Evolutionary conservation across 2,329 filamentous ascomycete species (phyloP).

Genomic region (Calonectria pauciramosa): DNA sequence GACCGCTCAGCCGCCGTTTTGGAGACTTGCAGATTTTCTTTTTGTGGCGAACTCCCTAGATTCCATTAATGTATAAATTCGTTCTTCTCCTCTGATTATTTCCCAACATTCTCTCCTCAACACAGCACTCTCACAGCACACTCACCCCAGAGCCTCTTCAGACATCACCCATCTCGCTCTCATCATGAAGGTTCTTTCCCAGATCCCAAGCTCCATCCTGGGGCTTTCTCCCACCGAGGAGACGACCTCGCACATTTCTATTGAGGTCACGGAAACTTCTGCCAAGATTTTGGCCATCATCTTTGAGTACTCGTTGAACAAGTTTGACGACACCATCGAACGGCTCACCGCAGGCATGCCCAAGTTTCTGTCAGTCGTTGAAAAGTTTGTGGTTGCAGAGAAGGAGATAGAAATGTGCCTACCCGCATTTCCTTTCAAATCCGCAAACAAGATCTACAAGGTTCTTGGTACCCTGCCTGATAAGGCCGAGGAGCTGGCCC

Average conservation of each 20-base stretch:
- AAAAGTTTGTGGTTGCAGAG: conserved; percentile 36
- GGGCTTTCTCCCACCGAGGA: background rate
- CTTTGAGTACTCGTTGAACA: conserved; percentile 44
- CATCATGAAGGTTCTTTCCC: background rate
- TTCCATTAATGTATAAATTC: background rate
- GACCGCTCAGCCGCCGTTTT: background rate
- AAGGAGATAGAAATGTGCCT: conserved; percentile 42
- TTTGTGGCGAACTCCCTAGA: background rate
- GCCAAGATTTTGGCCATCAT: conserved; percentile 42
- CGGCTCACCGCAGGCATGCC: conserved; percentile 31
- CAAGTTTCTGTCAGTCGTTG: conserved; percentile 42
- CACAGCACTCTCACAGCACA: background rate
- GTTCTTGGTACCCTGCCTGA: conserved; percentile 48
- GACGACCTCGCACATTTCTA: background rate
- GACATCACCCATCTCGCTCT: background rate
- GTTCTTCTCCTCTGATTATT: background rate
- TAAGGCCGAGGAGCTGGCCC: conserved; percentile 49
- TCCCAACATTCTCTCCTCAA: background rate
- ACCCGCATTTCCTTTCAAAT: conserved; percentile 51
- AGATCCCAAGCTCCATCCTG: background rate
- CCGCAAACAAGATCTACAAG: conserved; percentile 50
- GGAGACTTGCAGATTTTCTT: background rate
- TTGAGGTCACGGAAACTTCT: conserved; percentile 3
- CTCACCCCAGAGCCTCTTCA: background rate
- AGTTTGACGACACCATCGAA: conserved; percentile 40